Percentiles rank a stretch among this genome's conserved stretches.
phyloP scores from a whole-genome alignment of 1,284 basidiomycete species.

The Omphalotus olearius region DNA sequence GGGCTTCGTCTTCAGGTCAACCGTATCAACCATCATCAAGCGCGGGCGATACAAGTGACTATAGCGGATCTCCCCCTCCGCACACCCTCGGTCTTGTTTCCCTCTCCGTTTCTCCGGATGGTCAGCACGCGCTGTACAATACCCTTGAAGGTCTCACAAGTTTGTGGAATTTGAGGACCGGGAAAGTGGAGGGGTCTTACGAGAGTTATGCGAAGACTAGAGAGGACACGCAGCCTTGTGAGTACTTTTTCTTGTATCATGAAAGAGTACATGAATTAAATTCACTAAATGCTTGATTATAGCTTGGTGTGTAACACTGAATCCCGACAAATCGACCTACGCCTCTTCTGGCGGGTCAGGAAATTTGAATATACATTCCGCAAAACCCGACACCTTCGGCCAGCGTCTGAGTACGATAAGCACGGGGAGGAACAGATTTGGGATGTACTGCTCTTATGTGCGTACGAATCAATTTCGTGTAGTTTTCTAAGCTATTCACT shows the following conservation, averaged over 20 bases:
- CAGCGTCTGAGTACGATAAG: constrained; percentile 50
- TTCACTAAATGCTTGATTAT: constrained; percentile 14
- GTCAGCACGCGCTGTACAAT: constrained; percentile 65
- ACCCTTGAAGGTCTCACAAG: constrained; percentile 77
- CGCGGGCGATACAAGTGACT: constrained; percentile 8
- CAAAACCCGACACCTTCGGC: constrained; percentile 58
- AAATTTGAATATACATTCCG: constrained; percentile 65
- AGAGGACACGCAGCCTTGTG: constrained; percentile 65
- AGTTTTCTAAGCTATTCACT: background rate
- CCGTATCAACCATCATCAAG: constrained; percentile 46
- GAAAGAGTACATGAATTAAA: constrained; percentile 5
- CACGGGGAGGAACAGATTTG: constrained; percentile 76
- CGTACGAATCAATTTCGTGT: constrained; percentile 21
- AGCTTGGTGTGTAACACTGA: constrained; percentile 82
- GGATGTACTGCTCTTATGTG: constrained; percentile 77
- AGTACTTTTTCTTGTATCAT: constrained; percentile 26
- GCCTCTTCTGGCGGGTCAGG: constrained; percentile 78
- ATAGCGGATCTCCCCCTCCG: constrained; percentile 37
- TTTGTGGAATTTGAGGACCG: constrained; percentile 64
- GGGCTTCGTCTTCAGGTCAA: constrained; percentile 62
- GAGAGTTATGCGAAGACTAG: constrained; percentile 66
- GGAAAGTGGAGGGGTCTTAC: constrained; percentile 53
- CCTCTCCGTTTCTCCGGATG: constrained; percentile 63
- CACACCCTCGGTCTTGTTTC: constrained; percentile 76
- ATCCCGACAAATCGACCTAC: constrained; percentile 68